Base-by-base conservation (phyloP, 257 asterid genomes). In the Cinchona pubescens region DNA sequence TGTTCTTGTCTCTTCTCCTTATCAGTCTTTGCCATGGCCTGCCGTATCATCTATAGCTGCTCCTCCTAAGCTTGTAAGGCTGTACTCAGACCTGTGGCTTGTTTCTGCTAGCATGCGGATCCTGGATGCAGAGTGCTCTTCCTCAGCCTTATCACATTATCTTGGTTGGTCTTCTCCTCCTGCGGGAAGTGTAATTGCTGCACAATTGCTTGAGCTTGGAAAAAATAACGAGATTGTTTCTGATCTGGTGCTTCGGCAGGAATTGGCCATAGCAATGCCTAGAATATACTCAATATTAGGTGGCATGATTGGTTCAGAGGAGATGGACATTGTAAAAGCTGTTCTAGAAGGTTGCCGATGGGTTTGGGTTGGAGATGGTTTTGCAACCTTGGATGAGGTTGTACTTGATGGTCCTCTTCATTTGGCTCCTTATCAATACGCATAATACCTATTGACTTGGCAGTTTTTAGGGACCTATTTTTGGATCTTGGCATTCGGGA, bases 301-400 rank as follows among this genome's bases (percentile, higher is more conserved):
- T 86, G 82, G 87, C 77, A 84, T 91, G 88, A 79, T 89, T 78
- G 87, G 88, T 78, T 84, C 98, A 59, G 98, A 94, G 83, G 97
- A 92, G 82, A 88, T 94, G 82, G 97, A 92, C 73, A 87, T 94
- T 79, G 93, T 94, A 64, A 94, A 88, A 84, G 98, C 96, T 83
- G 84, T 94, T 84, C 85, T 94, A 74, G 98, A 94, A 90, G 96
- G 98, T 78, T 85, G 89, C 81, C 87, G 94, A 85, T 94, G 98
- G 96, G 83, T 94, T 81, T 94, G 98, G 98, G 98, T 94, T 18
- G 98, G 98, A 80, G 97, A 94, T 83, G 98, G 98, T 49, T 94
- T 91, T 80, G 94, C 97, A 60, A 91, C 93, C 74, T 78, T 91
- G 45, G 89, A 84, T 78, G 98, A 94, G 84, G 98, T 94, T 72